phyloP scores from a whole-genome alignment of 805 yeast genomes.

The Saccharomycopsis sp. region DNA sequence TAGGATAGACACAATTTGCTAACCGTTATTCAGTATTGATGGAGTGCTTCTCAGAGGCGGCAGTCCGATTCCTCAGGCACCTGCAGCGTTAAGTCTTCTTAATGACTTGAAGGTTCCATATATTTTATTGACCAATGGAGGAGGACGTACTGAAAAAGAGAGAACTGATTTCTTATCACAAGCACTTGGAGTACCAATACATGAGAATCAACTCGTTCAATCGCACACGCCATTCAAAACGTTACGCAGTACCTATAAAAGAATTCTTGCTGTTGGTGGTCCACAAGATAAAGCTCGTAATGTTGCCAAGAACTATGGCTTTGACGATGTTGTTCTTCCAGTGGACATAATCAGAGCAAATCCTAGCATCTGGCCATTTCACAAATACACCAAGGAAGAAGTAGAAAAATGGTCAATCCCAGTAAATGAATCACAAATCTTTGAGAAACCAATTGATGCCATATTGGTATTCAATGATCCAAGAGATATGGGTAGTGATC shows the following conservation, averaged over 20 bases:
- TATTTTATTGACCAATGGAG: slow-evolving; percentile 85
- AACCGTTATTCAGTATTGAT: slow-evolving; percentile 47
- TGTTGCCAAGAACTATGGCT: slow-evolving; percentile 76
- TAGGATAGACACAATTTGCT: too few relatives aligned
- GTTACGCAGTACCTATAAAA: slow-evolving; percentile 40
- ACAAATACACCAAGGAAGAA: slow-evolving; percentile 43
- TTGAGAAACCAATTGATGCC: slow-evolving; percentile 53
- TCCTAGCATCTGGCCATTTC: slow-evolving; percentile 63
- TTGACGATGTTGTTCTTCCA: slow-evolving; percentile 64
- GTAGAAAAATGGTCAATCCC: slow-evolving; percentile 36
- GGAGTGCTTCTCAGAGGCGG: slow-evolving; percentile 81
- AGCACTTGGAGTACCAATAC: slow-evolving; percentile 32
- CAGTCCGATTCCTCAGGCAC: slow-evolving; percentile 59
- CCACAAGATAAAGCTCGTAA: slow-evolving; percentile 58
- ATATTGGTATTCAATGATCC: slow-evolving; percentile 84
- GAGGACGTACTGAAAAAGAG: slow-evolving; percentile 65
- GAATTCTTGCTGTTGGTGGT: slow-evolving; percentile 85
- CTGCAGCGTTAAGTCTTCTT: slow-evolving; percentile 49
- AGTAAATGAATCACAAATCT: slow-evolving; percentile 26
- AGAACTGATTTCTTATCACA: slow-evolving; percentile 36
- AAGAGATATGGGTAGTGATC: slow-evolving; percentile 78
- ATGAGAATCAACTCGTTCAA: slow-evolving; percentile 65
- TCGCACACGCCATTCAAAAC: slow-evolving; percentile 82
- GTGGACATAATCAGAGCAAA: slow-evolving; percentile 59
- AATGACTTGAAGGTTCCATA: slow-evolving; percentile 58